phyloP scores from a whole-genome alignment of 2,329 filamentous ascomycete species.

The Monosporascus sp. region DNA sequence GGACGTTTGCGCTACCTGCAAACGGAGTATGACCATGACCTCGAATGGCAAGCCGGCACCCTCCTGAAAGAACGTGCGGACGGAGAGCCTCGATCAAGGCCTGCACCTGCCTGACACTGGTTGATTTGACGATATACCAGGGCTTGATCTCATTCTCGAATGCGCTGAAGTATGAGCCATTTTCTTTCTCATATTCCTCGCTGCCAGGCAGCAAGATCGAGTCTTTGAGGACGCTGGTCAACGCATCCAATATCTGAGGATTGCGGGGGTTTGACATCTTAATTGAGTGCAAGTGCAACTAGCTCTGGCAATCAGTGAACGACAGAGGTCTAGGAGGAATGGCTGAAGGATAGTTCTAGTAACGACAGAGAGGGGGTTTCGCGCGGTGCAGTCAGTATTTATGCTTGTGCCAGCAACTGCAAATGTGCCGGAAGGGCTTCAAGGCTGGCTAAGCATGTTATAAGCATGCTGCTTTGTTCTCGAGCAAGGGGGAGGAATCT shows the following conservation, averaged over 20 bases:
- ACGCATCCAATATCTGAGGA: background rate
- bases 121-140: conserved; percentile 10
- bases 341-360: no score
- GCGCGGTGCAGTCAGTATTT: no score
- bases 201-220: conserved; percentile 13
- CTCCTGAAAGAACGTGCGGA: conserved; percentile 7
- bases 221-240: background rate
- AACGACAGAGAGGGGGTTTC: no score
- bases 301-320: background rate
- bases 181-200: conserved; percentile 11
- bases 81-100: conserved; percentile 7
- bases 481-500: no score
- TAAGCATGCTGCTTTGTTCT: no score
- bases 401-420: no score
- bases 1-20: conserved; percentile 12
- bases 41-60: conserved; percentile 9
- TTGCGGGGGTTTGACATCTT: conserved; percentile 1
- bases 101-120: conserved; percentile 7
- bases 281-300: background rate
- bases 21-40: conserved; percentile 10
- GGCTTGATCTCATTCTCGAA: conserved; percentile 15
- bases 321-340: no score
- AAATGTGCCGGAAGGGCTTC: no score
- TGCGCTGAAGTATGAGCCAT: conserved; percentile 16
- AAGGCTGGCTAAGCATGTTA: no score